Conservation (phyloP, 352 stramenopile species). For the Thraustochytrium striatum region DNA sequence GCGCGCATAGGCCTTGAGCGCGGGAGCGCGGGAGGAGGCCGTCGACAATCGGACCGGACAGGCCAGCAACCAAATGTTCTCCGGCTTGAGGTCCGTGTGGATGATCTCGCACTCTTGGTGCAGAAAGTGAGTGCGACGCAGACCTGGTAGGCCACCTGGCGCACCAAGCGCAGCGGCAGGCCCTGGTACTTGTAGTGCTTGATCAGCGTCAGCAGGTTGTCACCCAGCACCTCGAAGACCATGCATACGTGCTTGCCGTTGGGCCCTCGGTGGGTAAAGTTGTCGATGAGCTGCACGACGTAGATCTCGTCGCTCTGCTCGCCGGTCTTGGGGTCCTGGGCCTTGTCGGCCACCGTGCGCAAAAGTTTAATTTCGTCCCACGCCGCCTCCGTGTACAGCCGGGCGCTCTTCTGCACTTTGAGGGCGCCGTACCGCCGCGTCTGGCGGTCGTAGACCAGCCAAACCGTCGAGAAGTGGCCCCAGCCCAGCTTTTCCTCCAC, state of each 20-base stretch:
- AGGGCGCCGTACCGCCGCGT: constrained; percentile 54
- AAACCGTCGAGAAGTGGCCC: constrained; percentile 99
- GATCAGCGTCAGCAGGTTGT: constrained; percentile 96
- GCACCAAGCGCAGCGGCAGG: constrained; percentile 87
- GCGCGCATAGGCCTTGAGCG: constrained; percentile 23
- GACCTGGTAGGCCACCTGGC: constrained; percentile 68
- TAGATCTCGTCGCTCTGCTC: constrained; percentile 49
- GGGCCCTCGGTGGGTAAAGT: constrained; percentile 91
- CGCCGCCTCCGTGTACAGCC: constrained; percentile 72
- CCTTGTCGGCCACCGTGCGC: constrained; percentile 63
- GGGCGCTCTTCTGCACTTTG: constrained; percentile 57
- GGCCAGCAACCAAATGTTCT: constrained; percentile 93
- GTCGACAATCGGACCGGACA: constrained; percentile 53
- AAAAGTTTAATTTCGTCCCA: constrained; percentile 97
- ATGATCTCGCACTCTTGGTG: constrained; percentile 97
- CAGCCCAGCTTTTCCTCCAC: constrained; percentile 98
- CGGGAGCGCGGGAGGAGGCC: constrained; percentile 6
- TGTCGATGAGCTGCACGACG: constrained; percentile 79
- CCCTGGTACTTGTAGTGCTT: constrained; percentile 98
- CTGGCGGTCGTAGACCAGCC: constrained; percentile 87
- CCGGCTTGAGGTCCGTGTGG: constrained; percentile 98
- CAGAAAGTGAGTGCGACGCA: constrained; percentile 94
- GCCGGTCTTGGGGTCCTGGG: constrained; percentile 40
- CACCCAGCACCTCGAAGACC: constrained; percentile 98
- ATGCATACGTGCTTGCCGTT: constrained; percentile 93